Conservation (phyloP, 2,329 filamentous ascomycete genomes). For the Dactylellina parvicollis region DNA sequence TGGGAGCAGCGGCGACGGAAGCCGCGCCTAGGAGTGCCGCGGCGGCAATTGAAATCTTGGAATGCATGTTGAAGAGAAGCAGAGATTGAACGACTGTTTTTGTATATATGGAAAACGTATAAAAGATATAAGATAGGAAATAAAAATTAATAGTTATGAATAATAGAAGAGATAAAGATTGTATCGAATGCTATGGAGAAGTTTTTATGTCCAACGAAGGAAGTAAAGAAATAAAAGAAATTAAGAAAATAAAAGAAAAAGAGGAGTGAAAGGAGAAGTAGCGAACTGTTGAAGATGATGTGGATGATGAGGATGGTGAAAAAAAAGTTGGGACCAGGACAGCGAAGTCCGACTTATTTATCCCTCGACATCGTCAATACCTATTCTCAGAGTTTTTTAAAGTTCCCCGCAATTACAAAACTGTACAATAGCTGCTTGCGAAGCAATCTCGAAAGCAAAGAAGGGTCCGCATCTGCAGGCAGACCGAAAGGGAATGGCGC, state of each 20-base stretch:
- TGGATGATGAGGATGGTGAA: neutral
- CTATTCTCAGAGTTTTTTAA: too few relatives aligned
- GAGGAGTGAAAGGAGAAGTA: neutral
- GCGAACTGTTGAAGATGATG: neutral
- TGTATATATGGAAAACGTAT: neutral
- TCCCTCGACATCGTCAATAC: neutral
- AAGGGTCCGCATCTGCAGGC: too few relatives aligned
- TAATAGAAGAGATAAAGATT: neutral
- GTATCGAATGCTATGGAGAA: neutral
- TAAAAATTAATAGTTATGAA: neutral
- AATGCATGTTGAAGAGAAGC: slow-evolving; percentile 13
- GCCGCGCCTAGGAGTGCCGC: slow-evolving; percentile 16
- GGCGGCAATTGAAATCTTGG: slow-evolving; percentile 11
- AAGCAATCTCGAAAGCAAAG: too few relatives aligned
- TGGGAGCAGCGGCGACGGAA: slow-evolving; percentile 18
- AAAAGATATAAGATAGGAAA: neutral
- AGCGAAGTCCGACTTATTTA: neutral
- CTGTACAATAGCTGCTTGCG: too few relatives aligned
- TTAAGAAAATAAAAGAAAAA: neutral
- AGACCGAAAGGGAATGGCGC: neutral
- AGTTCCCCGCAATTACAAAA: too few relatives aligned
- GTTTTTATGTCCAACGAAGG: neutral
- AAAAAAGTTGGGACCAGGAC: neutral
- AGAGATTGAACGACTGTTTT: neutral
- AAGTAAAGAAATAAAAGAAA: slow-evolving; percentile 2